A percentile compares a stretch with the other conserved stretches of the same genome.
Conservation (phyloP, 805 yeast genomes). For the Starmerella asiatica region DNA sequence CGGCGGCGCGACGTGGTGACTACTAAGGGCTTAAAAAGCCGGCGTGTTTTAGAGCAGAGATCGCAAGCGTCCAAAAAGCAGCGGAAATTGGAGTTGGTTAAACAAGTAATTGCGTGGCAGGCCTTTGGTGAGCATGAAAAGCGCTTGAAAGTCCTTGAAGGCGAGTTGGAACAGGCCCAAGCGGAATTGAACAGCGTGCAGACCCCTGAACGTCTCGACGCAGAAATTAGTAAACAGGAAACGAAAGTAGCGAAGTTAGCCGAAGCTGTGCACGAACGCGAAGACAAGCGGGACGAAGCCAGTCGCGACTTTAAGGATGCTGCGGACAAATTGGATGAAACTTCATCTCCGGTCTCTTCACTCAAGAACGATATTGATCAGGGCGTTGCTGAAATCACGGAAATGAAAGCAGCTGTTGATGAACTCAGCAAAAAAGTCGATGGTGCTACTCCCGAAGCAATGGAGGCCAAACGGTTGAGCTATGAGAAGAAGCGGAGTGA, state of each 20-base stretch:
- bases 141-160: neutral
- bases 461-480: no score
- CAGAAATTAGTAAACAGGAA: no score
- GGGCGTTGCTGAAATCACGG: no score
- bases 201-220: no score
- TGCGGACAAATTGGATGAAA: no score
- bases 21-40: neutral
- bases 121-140: neutral
- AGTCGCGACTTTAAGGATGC: no score
- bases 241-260: neutral
- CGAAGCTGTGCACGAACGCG: neutral
- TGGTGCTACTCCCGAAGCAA: no score
- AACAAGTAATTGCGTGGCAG: neutral
- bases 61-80: neutral
- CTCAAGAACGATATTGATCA: no score
- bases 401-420: no score
- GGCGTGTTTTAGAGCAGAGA: neutral
- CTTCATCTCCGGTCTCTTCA: no score
- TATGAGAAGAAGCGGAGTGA: no score
- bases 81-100: conserved; percentile 1
- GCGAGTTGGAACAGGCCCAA: neutral
- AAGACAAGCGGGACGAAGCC: neutral
- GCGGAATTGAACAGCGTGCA: neutral
- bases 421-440: no score
- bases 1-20: neutral